Evolutionary conservation across 805 yeast species (phyloP).

Genomic region (Candida takata): DNA sequence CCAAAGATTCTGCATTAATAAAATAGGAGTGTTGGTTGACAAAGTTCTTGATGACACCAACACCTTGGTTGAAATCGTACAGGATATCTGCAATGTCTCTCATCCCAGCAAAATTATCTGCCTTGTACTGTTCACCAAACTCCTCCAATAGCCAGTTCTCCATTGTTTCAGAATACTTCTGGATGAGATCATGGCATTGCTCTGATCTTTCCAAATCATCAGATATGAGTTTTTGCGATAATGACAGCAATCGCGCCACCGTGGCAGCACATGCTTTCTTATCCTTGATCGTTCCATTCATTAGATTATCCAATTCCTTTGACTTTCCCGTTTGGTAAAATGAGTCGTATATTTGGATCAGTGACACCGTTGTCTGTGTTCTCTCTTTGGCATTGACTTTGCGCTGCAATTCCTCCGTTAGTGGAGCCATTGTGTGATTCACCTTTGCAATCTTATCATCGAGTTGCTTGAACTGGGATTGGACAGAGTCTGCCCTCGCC

Average conservation of each 20-base stretch:
- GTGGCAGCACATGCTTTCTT: slow-evolving; percentile 61
- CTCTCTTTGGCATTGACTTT: slow-evolving; percentile 69
- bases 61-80: slow-evolving; percentile 78
- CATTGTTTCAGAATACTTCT: slow-evolving; percentile 67
- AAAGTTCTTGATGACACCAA: slow-evolving; percentile 73
- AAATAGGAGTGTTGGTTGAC: slow-evolving; percentile 75
- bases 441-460: slow-evolving; percentile 51
- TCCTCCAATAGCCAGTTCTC: slow-evolving; percentile 63
- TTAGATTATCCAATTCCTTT: slow-evolving; percentile 50
- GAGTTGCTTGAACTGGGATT: slow-evolving; percentile 40
- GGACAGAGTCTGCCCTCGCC: slow-evolving; percentile 38
- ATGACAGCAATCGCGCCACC: slow-evolving; percentile 53
- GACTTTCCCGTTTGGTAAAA: slow-evolving; percentile 47
- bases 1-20: slow-evolving; percentile 26
- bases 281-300: slow-evolving; percentile 46
- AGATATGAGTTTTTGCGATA: slow-evolving; percentile 59
- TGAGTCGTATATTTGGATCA: slow-evolving; percentile 70
- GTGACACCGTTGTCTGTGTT: slow-evolving; percentile 61
- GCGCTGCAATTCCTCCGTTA: slow-evolving; percentile 60
- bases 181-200: slow-evolving; percentile 37
- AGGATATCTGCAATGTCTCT: slow-evolving; percentile 69
- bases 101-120: slow-evolving; percentile 63
- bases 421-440: slow-evolving; percentile 53
- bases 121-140: slow-evolving; percentile 69
- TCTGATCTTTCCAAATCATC: slow-evolving; percentile 40